Base-by-base conservation (phyloP, 345 rosid genomes). In the Syzygium oleosum region DNA sequence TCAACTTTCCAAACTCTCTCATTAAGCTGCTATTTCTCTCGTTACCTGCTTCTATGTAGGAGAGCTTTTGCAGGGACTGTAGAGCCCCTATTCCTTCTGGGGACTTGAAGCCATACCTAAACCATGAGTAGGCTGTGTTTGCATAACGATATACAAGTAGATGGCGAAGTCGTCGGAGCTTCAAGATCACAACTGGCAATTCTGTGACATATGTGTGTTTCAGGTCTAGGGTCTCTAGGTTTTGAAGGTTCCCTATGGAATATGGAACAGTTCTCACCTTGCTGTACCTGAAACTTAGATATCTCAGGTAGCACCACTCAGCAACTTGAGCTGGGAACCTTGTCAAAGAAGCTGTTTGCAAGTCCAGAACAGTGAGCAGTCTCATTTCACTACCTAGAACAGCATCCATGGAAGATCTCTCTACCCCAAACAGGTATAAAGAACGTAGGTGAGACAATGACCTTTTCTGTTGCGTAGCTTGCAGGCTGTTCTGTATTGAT, bases 171-270 rank as follows among this genome's bases (percentile, higher is more conserved):
- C 80, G 85, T 58, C 86, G 86, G 41, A 93, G 93, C 90, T 90
- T 90, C 53, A 88, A 55, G 27, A 93, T 86, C 84, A 79, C 89
- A 51, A 73, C 61, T 1, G 94, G 94, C 79, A 93, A 84, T 56
- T 86, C 87, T 1, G 90, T 90, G 84, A 91, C 91, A 59, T 86
- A 43, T 22, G 93, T 78, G 38, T 91, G 89, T 46, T 92, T 93
- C 55, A 93, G 92, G 85, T 93, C 93, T 53, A 93, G 63, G 5
- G 93, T 93, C 88, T 92, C 93, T 12, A 93, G 90, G 85, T 92
- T 90, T 43, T 78, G 91, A 65, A 92, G 93, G 86, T 92, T 91
- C 56, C 88, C 89, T 12, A 93, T 92, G 12, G 91, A 87, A 27
- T 78, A 68, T 10, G 94, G 93, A 58, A 93, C 84, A 3, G 29